Base-by-base conservation (phyloP, 805 yeast genomes). In the Metschnikowia peoriensis region DNA sequence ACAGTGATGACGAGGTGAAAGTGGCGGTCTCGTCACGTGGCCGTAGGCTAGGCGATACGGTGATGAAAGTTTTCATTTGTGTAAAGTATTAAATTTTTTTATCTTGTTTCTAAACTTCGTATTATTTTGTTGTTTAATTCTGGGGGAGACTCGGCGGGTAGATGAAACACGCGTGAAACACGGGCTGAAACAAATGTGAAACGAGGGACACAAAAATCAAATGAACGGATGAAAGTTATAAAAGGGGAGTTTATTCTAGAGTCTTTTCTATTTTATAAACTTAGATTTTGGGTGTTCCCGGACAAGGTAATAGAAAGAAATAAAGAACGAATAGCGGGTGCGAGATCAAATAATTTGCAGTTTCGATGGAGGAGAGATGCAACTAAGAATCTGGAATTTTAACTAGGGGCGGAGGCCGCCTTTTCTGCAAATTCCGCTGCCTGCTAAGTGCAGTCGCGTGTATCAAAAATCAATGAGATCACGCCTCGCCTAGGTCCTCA, bases 11-110 rank as follows among this genome's bases (percentile, higher is more conserved):
- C 14, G 59, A 27, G 1, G 50, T 32, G 46, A 51, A 27, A 15
- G 56, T 29, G 29, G 56, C 38, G 15, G 50, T 15, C 15, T 47
- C 59, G 2, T 49, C 57, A 10, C 55, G 56, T 29, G 52, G 50
- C 53, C 54, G 58, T 51, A 48, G 63, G n/a, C 32, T 28, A 7
- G 44, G 55, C 22, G 52, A 29, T 15, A n/a, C 29, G 14, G 43
- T 34, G 6, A 38, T 7, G 41, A 34, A 35, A 6, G 6, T 8
- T 37, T 38, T 28, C 43, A 38, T 38, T 29, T 22, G 38, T 16
- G 15, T 16, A 6, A 14, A n/a, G 15, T 11, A n/a, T n/a, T n/a
- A n/a, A n/a, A n/a, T n/a, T n/a, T n/a, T n/a, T n/a, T n/a, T n/a
- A n/a, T n/a, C n/a, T n/a, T n/a, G n/a, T 22, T 22, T 4, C 22